Conservation (phyloP, 83 land plant species). For the Diphasiastrum complanatum region DNA sequence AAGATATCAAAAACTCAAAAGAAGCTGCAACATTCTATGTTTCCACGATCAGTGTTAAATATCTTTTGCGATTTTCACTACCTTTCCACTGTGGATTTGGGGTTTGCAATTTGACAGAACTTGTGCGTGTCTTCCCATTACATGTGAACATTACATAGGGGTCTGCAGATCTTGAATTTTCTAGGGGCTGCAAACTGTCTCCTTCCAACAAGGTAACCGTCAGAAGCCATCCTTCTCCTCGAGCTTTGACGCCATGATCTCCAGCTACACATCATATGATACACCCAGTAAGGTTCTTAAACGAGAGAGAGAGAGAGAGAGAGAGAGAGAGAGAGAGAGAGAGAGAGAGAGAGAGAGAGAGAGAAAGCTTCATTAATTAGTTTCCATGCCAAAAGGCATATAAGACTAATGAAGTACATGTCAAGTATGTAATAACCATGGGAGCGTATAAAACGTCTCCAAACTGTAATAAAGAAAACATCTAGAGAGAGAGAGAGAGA, state of each 20-base stretch:
- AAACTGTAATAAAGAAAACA: too few relatives aligned
- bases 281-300: too few relatives aligned
- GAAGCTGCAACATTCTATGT: background rate
- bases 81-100: conserved; percentile 69
- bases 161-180: conserved; percentile 53
- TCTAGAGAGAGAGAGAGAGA: too few relatives aligned
- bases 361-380: too few relatives aligned
- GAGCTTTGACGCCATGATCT: conserved; percentile 72
- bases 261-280: too few relatives aligned
- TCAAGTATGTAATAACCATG: too few relatives aligned
- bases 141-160: conserved; percentile 81
- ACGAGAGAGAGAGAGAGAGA: background rate
- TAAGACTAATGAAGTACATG: too few relatives aligned
- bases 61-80: background rate
- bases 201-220: conserved; percentile 72
- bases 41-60: background rate
- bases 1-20: conserved; percentile 4
- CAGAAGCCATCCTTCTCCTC: conserved; percentile 71
- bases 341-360: too few relatives aligned
- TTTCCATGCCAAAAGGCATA: too few relatives aligned
- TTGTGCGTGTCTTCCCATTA: conserved; percentile 61
- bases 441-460: too few relatives aligned
- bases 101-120: conserved; percentile 72
- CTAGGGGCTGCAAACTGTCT: conserved; percentile 46
- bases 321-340: too few relatives aligned